These are phyloP conservation scores for Aspergillus sp. DNA, from an alignment of 2,329 filamentous ascomycete genomes.

Conservation along the genomic window DNA sequence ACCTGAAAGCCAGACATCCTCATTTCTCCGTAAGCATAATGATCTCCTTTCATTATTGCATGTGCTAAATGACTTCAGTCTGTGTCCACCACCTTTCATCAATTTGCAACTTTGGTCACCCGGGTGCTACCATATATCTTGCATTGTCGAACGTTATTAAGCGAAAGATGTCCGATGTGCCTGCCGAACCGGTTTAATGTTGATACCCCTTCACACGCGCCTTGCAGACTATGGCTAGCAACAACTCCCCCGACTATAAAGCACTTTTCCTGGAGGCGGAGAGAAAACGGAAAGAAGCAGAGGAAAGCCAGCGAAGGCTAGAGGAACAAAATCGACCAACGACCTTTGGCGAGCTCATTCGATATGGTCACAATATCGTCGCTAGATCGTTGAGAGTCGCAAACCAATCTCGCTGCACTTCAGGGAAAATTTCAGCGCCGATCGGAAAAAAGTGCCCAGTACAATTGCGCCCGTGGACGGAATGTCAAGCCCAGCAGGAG, in stretches of 20 bases:
- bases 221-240: neutral
- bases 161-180: too few species aligned
- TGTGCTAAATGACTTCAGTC: too few species aligned
- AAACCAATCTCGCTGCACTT: slow-evolving; percentile 14
- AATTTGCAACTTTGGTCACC: too few species aligned
- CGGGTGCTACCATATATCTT: too few species aligned
- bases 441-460: slow-evolving; percentile 18
- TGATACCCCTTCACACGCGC: too few species aligned
- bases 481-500: slow-evolving; percentile 12
- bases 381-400: slow-evolving; percentile 10
- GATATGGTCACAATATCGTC: slow-evolving; percentile 13
- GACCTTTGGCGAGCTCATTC: slow-evolving; percentile 15
- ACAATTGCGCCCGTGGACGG: slow-evolving; percentile 12
- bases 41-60: too few species aligned
- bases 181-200: too few species aligned
- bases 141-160: too few species aligned
- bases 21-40: too few species aligned
- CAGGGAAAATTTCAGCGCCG: slow-evolving; percentile 13
- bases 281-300: neutral
- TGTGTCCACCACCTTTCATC: too few species aligned
- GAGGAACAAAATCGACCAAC: slow-evolving; percentile 10
- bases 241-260: neutral
- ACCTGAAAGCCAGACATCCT: too few species aligned
- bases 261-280: neutral
- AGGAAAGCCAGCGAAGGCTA: neutral